Conservation (phyloP, 2,329 filamentous ascomycete species). For the Fusarium bactridioides region DNA sequence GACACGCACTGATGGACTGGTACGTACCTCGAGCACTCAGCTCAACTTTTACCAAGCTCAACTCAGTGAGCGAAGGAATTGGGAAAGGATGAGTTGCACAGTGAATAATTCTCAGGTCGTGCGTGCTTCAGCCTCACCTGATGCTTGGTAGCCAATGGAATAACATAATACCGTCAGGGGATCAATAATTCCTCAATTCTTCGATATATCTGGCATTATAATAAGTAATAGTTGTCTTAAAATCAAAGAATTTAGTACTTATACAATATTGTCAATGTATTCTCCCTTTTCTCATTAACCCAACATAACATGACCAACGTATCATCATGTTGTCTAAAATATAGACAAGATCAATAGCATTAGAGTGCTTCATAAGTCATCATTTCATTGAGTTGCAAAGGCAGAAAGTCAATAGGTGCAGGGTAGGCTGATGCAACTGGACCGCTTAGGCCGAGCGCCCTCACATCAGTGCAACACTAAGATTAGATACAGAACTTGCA, state of each 20-base stretch:
- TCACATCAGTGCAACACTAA: neutral
- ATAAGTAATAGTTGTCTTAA: too few relatives aligned
- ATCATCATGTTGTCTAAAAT: too few relatives aligned
- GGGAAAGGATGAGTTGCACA: neutral
- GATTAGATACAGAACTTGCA: slow-evolving; percentile 17
- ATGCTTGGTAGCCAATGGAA: neutral
- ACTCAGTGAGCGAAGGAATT: neutral
- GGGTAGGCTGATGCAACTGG: slow-evolving; percentile 4
- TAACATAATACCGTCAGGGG: neutral
- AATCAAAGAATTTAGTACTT: too few relatives aligned
- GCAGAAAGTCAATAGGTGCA: slow-evolving; percentile 14
- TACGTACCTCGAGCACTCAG: slow-evolving; percentile 5
- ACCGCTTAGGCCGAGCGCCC: slow-evolving; percentile 24
- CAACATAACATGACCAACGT: too few relatives aligned
- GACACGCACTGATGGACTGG: slow-evolving; percentile 38
- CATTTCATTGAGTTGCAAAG: neutral
- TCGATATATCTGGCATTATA: neutral
- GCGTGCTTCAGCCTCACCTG: neutral
- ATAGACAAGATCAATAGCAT: neutral
- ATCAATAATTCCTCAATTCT: neutral
- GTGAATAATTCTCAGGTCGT: neutral
- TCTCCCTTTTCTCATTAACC: neutral
- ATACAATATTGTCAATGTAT: neutral
- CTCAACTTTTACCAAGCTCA: neutral
- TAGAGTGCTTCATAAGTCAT: neutral